phyloP scores from a whole-genome alignment of 1,284 basidiomycete species.

The Ceratobasidium sp. region DNA sequence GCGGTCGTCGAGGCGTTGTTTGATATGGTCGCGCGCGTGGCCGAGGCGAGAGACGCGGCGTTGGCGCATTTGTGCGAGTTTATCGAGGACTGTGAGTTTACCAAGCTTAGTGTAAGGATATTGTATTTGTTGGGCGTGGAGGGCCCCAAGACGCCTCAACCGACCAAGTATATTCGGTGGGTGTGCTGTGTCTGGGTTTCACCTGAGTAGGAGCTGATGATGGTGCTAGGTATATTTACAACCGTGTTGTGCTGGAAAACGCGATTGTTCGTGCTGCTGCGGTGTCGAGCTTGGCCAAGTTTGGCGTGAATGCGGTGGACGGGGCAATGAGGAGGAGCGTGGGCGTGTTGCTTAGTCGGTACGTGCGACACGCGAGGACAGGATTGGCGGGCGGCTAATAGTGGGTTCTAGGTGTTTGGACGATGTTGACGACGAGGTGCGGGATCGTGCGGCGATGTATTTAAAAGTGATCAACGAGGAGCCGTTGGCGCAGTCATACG shows the following conservation, averaged over 20 bases:
- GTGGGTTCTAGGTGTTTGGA: constrained; percentile 78
- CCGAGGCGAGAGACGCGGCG: constrained; percentile 94
- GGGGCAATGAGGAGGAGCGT: constrained; percentile 82
- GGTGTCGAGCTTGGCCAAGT: constrained; percentile 93
- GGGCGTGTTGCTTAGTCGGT: constrained; percentile 83
- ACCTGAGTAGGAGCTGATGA: too few relatives aligned
- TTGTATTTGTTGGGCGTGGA: constrained; percentile 94
- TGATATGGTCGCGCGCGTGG: constrained; percentile 99
- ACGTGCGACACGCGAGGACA: constrained; percentile 46
- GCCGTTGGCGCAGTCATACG: constrained; percentile 80
- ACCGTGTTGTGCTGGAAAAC: constrained; percentile 98
- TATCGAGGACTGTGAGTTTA: constrained; percentile 99
- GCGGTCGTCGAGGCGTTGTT: constrained; percentile 99
- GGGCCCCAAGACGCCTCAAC: constrained; percentile 93
- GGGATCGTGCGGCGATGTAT: constrained; percentile 96
- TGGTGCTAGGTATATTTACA: constrained; percentile 98
- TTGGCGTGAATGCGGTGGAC: constrained; percentile 89
- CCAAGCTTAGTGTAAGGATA: constrained; percentile 97
- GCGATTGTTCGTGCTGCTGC: constrained; percentile 97
- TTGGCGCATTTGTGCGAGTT: constrained; percentile 99
- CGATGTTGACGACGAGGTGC: constrained; percentile 98
- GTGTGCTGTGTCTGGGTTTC: background rate
- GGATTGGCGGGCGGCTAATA: background rate
- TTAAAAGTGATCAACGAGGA: constrained; percentile 84
- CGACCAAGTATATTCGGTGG: constrained; percentile 86